Base-by-base conservation (phyloP, 2,329 filamentous ascomycete genomes). In the Monilinia vaccinii-corymbosi region DNA sequence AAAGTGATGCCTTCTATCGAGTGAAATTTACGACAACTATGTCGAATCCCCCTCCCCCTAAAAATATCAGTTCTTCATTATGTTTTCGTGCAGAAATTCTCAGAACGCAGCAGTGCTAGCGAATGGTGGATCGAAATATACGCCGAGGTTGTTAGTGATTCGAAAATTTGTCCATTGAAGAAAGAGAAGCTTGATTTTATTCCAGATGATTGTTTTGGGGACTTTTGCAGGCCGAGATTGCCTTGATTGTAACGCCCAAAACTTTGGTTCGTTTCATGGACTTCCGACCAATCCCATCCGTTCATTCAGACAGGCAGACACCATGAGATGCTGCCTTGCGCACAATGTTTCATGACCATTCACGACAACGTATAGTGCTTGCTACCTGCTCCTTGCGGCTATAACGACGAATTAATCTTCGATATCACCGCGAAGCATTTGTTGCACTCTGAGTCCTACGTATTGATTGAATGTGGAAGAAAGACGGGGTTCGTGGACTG, bases 1-100 rank as follows among this genome's bases (percentile, higher is more conserved):
- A 14, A 63, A 64, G 52, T 69, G 49, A 69, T 21, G 28, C 13
- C 14, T 48, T 21, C 9, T 9, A 49, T 21, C 28, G 5, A 49
- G 8, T 53, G n/a, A 21, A 32, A 21, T 32, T 34, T 9, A 21
- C 32, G 18, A 21, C 18, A 49, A 32, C 13, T 14, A 21, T 21
- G 4, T 21, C 46, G 18, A 32, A 44, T 28, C 6, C 25, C 25
- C 25, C 25, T 28, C 25, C 25, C 25, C 1, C 2, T 23, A 49
- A 23, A 18, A 34, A 25, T 7, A 21, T 6, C n/a, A 32, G 11
- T 23, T 44, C 44, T 53, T 32, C 18, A 11, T 10, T 8, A 32
- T 32, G n/a, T 44, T 16, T 53, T 23, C 2, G 28, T 13, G 18
- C 46, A 34, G 31, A 49, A 21, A 23, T 32, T 21, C 9, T 21